Percentiles rank a stretch among this genome's conserved stretches.
Evolutionary conservation across 2,329 filamentous ascomycete species (phyloP).

Genomic region (Pyricularia pennisetigena): DNA sequence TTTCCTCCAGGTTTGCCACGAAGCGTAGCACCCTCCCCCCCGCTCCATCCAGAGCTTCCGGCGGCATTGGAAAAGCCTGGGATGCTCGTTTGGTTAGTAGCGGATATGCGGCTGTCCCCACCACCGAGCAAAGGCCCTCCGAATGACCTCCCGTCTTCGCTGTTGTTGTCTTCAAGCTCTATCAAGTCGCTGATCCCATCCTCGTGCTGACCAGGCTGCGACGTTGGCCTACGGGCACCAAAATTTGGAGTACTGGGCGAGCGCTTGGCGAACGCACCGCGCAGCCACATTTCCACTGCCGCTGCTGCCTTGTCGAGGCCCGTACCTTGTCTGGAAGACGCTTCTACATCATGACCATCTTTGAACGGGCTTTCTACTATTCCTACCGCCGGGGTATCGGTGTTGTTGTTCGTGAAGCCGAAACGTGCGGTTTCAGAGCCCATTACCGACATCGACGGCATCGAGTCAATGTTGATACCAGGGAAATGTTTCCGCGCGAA

Average conservation of each 20-base stretch:
- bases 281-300: conserved; percentile 82
- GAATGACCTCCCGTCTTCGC: conserved; percentile 36
- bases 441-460: conserved; percentile 58
- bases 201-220: conserved; percentile 7
- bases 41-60: conserved; percentile 24
- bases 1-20: conserved; percentile 25
- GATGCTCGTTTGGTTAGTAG: conserved; percentile 14
- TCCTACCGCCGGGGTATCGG: conserved; percentile 14
- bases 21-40: conserved; percentile 23
- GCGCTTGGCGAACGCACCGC: conserved; percentile 64
- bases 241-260: conserved; percentile 34
- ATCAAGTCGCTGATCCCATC: conserved; percentile 53
- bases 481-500: conserved; percentile 80
- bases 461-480: conserved; percentile 58
- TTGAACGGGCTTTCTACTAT: conserved; percentile 44
- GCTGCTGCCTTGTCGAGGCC: conserved; percentile 76
- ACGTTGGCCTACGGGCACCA: conserved; percentile 17
- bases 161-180: conserved; percentile 55
- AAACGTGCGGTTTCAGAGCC: conserved; percentile 50
- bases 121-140: neutral
- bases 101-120: neutral
- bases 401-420: conserved; percentile 30
- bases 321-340: conserved; percentile 28
- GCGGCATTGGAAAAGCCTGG: conserved; percentile 15
- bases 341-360: conserved; percentile 29